Evolutionary conservation across 2,329 filamentous ascomycete species (phyloP).

Genomic region (Colletotrichum acutatum): DNA sequence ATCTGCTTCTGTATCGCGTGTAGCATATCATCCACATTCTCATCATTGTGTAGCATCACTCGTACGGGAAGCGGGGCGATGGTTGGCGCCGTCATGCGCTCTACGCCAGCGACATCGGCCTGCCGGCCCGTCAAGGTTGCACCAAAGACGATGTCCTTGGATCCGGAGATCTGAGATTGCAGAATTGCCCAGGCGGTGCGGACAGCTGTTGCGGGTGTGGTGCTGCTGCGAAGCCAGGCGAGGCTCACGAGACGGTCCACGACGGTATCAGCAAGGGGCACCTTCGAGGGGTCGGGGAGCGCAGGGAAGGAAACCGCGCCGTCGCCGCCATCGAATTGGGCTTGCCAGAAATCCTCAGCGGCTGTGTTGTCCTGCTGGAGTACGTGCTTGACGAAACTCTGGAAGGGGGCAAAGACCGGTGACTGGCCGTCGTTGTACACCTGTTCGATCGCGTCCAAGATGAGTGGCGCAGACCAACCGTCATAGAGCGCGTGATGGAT

Average conservation of each 20-base stretch:
- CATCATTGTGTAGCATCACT: slow-evolving; percentile 28
- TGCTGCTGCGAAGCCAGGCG: neutral
- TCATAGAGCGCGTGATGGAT: slow-evolving; percentile 37
- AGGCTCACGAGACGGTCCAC: neutral
- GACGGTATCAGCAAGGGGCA: neutral
- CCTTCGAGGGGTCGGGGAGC: neutral
- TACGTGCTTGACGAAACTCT: slow-evolving; percentile 17
- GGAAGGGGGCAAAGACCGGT: slow-evolving; percentile 25
- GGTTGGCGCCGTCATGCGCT: slow-evolving; percentile 38
- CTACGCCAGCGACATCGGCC: slow-evolving; percentile 37
- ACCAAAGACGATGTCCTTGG: slow-evolving; percentile 41
- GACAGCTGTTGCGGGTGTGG: slow-evolving; percentile 21
- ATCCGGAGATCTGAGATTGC: slow-evolving; percentile 33
- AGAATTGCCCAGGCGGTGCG: slow-evolving; percentile 44
- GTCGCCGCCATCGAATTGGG: slow-evolving; percentile 26
- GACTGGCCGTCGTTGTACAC: slow-evolving; percentile 20
- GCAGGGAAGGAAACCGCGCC: neutral
- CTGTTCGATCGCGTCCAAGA: neutral
- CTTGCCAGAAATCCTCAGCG: slow-evolving; percentile 25
- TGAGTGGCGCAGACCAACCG: slow-evolving; percentile 21
- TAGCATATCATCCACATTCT: neutral
- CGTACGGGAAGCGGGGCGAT: slow-evolving; percentile 38
- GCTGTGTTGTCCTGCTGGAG: slow-evolving; percentile 1
- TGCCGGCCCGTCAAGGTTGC: slow-evolving; percentile 40
- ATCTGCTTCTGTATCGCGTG: neutral